Base-by-base conservation (phyloP, 208 protist genomes). In the Leishmania mexicana region DNA sequence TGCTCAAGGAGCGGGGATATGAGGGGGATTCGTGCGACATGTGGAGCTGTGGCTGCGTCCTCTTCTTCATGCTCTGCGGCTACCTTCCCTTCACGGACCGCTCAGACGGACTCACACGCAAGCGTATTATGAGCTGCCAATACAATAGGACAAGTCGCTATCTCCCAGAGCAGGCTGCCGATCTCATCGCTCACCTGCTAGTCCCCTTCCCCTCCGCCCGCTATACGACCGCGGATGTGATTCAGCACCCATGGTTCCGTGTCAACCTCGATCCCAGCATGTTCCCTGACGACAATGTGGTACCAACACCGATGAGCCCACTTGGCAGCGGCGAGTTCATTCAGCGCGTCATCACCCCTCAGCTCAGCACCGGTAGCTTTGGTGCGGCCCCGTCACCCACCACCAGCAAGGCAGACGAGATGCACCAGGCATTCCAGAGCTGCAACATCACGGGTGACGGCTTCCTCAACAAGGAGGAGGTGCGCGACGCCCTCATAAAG, bases 31-130 rank as follows among this genome's bases (percentile, higher is more conserved):
- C 94, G 79, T 98, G 98, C 62, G 99, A 99, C 86, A 96, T 99
- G 87, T 99, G 99, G 98, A 98, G 95, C 81, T 98, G 98, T 70
- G 99, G 99, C 42, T 98, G 99, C 28, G 99, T 99, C 76, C 88
- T 99, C 1, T 99, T 98, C 88, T 99, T 99, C 57, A 98, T 99
- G 90, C 87, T 99, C 5, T 98, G 96, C 80, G 99, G 99, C 54
- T 96, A 98, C 85, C 90, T 99, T 19, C 99, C 99, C 65, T 99
- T 99, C 85, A 99, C 93, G 51, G 95, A 96, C 82, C 84, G 85
- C 58, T 92, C 90, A 42, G 94, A 97, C 84, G 91, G 85, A 6
- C 85, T 92, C n/a, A 98, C 94, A 24, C 91, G 96, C 38, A 96
- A 94, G 81, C 89, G 91, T 42, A 98, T 96, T 82, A 88, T 97